phyloP scores from a whole-genome alignment of 441 rosid genomes.

The Corymbia citriodora region DNA sequence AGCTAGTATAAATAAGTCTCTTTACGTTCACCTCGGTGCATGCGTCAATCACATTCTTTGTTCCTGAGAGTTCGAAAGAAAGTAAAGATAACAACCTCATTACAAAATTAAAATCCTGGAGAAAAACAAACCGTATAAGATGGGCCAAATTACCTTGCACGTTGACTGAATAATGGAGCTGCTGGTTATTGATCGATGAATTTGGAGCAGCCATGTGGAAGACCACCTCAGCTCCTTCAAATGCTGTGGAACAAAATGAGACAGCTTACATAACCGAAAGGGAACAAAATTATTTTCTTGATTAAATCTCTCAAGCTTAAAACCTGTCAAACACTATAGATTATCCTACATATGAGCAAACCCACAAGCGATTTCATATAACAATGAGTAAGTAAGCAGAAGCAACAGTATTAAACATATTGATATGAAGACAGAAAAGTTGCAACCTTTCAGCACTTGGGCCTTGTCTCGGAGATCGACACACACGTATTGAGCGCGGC shows the following conservation, averaged over 20 bases:
- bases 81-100: background rate
- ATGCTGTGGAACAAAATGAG: constrained; percentile 31
- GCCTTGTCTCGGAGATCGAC: constrained; percentile 73
- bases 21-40: constrained; percentile 66
- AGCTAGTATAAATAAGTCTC: constrained; percentile 90
- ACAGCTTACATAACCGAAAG: background rate
- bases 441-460: constrained; percentile 66
- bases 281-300: background rate
- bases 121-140: background rate
- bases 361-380: background rate
- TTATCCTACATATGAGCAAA: background rate
- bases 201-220: constrained; percentile 98
- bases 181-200: constrained; percentile 67
- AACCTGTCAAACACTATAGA: background rate
- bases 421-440: background rate
- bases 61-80: constrained; percentile 38
- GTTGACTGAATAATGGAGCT: constrained; percentile 86
- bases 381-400: background rate
- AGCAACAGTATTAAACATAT: background rate
- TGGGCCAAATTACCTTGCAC: constrained; percentile 51
- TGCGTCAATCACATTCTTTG: constrained; percentile 75
- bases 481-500: constrained; percentile 49
- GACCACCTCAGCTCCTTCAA: constrained; percentile 73
- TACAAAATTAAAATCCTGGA: background rate
- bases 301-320: background rate